Percentiles rank a stretch among this genome's conserved stretches.
phyloP scores from a whole-genome alignment of 495 filamentous ascomycete genomes.

The Penicillium crystallinum region DNA sequence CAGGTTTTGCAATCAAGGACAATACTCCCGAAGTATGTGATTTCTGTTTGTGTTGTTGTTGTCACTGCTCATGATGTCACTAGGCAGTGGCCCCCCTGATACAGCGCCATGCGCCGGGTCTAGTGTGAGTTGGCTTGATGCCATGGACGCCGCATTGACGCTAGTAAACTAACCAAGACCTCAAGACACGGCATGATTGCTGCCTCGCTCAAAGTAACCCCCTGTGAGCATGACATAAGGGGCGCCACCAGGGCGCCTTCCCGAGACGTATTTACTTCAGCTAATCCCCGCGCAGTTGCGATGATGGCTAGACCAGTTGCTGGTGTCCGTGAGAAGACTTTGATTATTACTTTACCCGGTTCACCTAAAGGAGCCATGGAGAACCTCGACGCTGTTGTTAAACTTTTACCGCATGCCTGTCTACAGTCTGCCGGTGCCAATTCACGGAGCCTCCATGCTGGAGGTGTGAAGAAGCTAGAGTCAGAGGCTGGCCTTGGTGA shows the following conservation, averaged over 20 bases:
- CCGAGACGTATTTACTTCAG: slow-evolving; percentile 13
- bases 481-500: slow-evolving; percentile 64
- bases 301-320: slow-evolving; percentile 95
- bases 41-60: neutral
- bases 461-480: slow-evolving; percentile 80
- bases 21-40: slow-evolving; percentile 74
- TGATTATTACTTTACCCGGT: slow-evolving; percentile 89
- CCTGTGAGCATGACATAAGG: slow-evolving; percentile 58
- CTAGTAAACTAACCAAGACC: slow-evolving; percentile 23
- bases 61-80: slow-evolving; percentile 20
- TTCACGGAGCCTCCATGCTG: slow-evolving; percentile 73
- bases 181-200: slow-evolving; percentile 85
- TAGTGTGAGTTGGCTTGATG: slow-evolving; percentile 57
- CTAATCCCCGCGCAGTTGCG: slow-evolving; percentile 59
- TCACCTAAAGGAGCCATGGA: slow-evolving; percentile 96
- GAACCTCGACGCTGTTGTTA: slow-evolving; percentile 88
- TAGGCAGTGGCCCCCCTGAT: slow-evolving; percentile 77
- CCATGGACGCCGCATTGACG: neutral
- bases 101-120: slow-evolving; percentile 79
- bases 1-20: slow-evolving; percentile 88
- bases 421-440: slow-evolving; percentile 78
- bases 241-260: neutral
- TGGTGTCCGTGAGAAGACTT: slow-evolving; percentile 73
- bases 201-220: slow-evolving; percentile 77
- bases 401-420: slow-evolving; percentile 88